These are phyloP conservation scores for Colletotrichum sp. DNA, from an alignment of 2,329 filamentous ascomycete genomes.

Conservation along the genomic window DNA sequence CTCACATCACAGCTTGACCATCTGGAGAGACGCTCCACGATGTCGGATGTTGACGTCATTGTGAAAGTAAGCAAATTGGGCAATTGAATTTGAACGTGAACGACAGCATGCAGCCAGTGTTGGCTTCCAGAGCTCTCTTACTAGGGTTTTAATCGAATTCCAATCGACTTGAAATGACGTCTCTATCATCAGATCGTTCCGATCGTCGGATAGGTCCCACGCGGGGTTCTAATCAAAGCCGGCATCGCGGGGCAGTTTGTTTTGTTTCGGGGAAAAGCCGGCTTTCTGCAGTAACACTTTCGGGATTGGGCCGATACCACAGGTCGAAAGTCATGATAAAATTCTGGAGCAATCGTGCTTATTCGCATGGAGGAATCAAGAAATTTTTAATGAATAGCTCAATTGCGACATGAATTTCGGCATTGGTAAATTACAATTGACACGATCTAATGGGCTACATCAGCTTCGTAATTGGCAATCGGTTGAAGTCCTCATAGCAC, in stretches of 20 bases:
- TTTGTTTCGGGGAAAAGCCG: background rate
- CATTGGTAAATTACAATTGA: background rate
- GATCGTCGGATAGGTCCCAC: background rate
- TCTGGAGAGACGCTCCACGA: background rate
- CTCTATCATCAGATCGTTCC: background rate
- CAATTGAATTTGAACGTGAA: background rate
- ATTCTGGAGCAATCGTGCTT: too few relatives aligned
- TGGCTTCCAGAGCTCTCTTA: background rate
- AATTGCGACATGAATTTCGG: accelerated
- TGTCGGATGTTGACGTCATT: background rate
- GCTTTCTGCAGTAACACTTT: accelerated
- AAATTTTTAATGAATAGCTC: background rate
- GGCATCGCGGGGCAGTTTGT: background rate
- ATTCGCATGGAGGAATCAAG: too few relatives aligned
- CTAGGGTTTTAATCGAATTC: accelerated
- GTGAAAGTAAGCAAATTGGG: accelerated
- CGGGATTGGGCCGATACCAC: background rate
- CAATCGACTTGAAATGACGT: background rate
- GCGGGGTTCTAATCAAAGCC: background rate
- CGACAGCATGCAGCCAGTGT: background rate
- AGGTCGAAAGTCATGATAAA: accelerated
- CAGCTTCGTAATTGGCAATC: background rate
- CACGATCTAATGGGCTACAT: background rate
- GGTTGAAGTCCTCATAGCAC: background rate
- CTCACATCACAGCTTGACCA: background rate